Base-by-base conservation (phyloP, 73 alveolate species). In the Uronychia binucleata region DNA sequence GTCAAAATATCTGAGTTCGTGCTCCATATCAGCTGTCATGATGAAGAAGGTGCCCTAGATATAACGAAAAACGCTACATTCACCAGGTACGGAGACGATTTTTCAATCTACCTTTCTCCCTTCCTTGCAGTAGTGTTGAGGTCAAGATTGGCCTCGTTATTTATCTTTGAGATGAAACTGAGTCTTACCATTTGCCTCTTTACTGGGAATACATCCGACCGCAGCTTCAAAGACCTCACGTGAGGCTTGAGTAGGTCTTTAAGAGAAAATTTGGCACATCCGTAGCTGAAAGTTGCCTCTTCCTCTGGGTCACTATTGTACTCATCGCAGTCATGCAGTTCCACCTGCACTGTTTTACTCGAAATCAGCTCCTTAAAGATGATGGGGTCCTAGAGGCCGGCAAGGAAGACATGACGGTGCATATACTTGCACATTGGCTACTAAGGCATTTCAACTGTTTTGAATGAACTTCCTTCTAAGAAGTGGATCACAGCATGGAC, bases 291-390 rank as follows among this genome's bases (percentile, higher is more conserved):
- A 28, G 31, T 67, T 0, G 75, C 79, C 74, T 86, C 93, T 74
- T 86, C 31, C 88, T 80, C 88, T 26, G 78, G 81, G 46, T 78
- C 57, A 32, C 34, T 57, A 0, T 30, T 79, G 33, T 90, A 85
- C 74, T 90, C 96, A 81, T 90, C 96, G 31, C 91, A 86, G 74
- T 90, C 96, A 59, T 90, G 96, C 27, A 90, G 86, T 30, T 90
- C 96, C 1, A 90, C 87, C n/a, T 81, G 75, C 19, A 80, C 77
- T 0, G 87, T 35, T 30, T 81, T 84, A 28, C 92, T 87, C 0
- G 91, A 30, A 28, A 90, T 58, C 28, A 80, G 77, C 46, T 90
- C 96, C 31, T 77, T 80, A 19, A 90, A 77, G 33, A 30, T 59
- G 25, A 81, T 88, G 26, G 89, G 93, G 79, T 86, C 92, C n/a